A percentile compares a stretch with the other conserved stretches of the same genome.
phyloP scores from a whole-genome alignment of 495 filamentous ascomycete genomes.

The Jackrogersella multiformis region DNA sequence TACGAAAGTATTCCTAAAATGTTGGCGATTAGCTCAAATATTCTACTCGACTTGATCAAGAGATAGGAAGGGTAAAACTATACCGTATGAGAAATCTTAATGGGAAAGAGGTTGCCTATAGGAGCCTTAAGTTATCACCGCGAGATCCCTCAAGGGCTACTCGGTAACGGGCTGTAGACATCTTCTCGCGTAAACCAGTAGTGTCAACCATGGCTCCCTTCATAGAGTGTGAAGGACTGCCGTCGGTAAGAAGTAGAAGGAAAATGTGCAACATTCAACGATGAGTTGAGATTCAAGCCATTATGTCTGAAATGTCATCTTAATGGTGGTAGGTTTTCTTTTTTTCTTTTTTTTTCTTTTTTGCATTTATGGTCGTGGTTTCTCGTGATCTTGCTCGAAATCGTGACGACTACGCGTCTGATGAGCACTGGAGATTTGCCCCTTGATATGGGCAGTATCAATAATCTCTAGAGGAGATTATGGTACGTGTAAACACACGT shows the following conservation, averaged over 20 bases:
- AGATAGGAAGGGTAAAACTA: background rate
- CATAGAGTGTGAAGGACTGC: no score
- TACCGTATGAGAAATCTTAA: conserved; percentile 1
- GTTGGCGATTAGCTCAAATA: background rate
- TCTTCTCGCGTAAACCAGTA: background rate
- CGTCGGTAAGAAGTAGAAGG: no score
- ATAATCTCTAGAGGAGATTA: background rate
- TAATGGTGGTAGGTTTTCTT: conserved; percentile 18
- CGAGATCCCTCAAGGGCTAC: background rate
- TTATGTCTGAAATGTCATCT: conserved; percentile 9
- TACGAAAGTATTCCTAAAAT: background rate
- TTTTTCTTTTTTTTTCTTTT: conserved; percentile 14
- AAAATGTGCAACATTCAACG: conserved; percentile 10
- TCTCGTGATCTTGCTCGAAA: background rate
- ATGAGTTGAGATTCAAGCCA: conserved; percentile 5
- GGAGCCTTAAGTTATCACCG: background rate
- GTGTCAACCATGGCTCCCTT: background rate
- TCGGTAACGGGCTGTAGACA: background rate
- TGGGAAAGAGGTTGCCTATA: background rate
- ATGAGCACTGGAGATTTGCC: background rate
- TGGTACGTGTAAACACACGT: conserved; percentile 3
- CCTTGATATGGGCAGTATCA: background rate
- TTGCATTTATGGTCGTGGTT: background rate
- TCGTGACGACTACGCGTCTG: background rate
- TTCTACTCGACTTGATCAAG: background rate